Percentiles rank a stretch among this genome's conserved stretches.
phyloP scores from a whole-genome alignment of 1,284 basidiomycete species.

The Neotropicomus parvogracilis region DNA sequence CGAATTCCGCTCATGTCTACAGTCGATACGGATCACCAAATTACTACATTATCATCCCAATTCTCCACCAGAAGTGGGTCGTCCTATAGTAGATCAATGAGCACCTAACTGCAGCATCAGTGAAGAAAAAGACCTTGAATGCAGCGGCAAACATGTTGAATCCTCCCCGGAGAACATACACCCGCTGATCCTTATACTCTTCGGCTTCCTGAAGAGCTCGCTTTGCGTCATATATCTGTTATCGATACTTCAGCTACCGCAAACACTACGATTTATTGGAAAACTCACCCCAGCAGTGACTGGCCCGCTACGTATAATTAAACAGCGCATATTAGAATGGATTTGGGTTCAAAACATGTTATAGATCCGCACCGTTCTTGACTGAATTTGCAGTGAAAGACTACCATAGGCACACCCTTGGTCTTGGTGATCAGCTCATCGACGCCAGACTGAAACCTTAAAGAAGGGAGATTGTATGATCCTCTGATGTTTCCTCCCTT shows the following conservation, averaged over 20 bases:
- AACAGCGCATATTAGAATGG: conserved; percentile 1
- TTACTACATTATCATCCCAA: conserved; percentile 51
- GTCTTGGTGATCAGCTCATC: conserved; percentile 57
- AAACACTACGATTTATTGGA: conserved; percentile 13
- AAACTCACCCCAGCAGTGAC: conserved; percentile 60
- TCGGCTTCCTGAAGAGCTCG: conserved; percentile 39
- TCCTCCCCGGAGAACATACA: conserved; percentile 64
- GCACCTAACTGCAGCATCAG: neutral
- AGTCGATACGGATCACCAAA: conserved; percentile 22
- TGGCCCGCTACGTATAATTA: conserved; percentile 62
- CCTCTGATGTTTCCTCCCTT: conserved; percentile 71
- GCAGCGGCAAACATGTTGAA: conserved; percentile 66
- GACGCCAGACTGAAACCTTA: conserved; percentile 52
- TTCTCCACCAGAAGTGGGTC: conserved; percentile 71
- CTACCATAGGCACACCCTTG: conserved; percentile 56
- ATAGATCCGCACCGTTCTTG: conserved; percentile 60
- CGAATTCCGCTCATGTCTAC: neutral
- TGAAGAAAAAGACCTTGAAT: conserved; percentile 48
- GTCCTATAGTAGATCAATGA: conserved; percentile 39
- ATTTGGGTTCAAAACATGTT: neutral
- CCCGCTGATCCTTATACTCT: conserved; percentile 45
- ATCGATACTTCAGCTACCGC: neutral
- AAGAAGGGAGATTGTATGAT: conserved; percentile 58
- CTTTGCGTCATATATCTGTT: conserved; percentile 65
- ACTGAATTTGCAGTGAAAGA: conserved; percentile 76